Conservation (phyloP, 2,329 filamentous ascomycete genomes). For the Sporothrix luriei region DNA sequence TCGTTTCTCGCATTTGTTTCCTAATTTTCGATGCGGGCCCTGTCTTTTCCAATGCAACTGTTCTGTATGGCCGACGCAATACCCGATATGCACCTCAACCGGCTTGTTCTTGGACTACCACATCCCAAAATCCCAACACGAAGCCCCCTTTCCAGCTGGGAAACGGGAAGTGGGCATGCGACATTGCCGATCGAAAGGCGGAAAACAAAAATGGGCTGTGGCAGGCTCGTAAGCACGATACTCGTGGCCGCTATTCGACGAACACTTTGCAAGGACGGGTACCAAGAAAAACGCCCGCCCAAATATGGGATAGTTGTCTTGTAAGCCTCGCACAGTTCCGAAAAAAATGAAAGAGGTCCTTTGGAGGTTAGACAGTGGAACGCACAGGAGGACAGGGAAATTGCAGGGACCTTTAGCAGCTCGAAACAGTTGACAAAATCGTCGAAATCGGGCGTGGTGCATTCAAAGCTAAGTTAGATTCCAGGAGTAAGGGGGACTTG, state of each 20-base stretch:
- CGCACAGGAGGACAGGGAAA: background rate
- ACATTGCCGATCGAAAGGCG: conserved; percentile 5
- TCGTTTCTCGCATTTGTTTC: background rate
- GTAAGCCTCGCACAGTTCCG: conserved; percentile 1
- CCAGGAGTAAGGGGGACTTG: background rate
- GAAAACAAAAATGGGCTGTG: background rate
- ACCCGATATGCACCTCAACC: background rate
- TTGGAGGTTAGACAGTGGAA: background rate
- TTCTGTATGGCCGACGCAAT: too few relatives aligned
- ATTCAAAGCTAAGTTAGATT: background rate
- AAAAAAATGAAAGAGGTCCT: conserved; percentile 7
- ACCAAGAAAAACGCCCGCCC: background rate
- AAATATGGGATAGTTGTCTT: conserved; percentile 13
- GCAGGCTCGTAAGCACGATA: background rate
- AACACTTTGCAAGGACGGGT: too few relatives aligned
- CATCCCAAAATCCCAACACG: conserved; percentile 8
- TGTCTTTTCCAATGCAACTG: background rate
- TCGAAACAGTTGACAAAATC: background rate
- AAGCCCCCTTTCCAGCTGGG: background rate
- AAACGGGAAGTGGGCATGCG: background rate
- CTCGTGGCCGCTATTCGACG: background rate
- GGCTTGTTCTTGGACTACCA: background rate
- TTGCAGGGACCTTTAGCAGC: background rate
- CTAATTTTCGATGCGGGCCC: background rate
- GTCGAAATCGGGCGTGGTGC: background rate